Conservation (phyloP, 139 green algal genomes). For the Nannochloris sp. region DNA sequence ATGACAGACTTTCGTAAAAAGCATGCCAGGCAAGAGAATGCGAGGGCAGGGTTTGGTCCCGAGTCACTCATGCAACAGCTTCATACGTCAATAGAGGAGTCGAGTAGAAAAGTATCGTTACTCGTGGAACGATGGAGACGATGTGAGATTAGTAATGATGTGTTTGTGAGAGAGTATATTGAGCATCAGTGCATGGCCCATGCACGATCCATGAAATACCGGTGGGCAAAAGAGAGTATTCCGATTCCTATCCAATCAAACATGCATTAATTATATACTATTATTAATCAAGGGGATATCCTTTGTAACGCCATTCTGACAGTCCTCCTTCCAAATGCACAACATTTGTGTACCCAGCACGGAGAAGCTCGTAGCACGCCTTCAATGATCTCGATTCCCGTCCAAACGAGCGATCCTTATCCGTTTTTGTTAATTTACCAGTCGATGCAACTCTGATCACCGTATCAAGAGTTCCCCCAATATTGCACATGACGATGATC, state of each 20-base stretch:
- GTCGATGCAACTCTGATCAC: conserved; percentile 27
- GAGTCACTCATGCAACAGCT: neutral
- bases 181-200: conserved; percentile 36
- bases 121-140: neutral
- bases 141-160: neutral
- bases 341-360: conserved; percentile 52
- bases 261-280: neutral
- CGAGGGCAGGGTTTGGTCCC: neutral
- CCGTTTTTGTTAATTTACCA: conserved; percentile 32
- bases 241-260: conserved; percentile 10
- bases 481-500: conserved; percentile 23
- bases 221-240: conserved; percentile 43
- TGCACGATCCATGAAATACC: conserved; percentile 44
- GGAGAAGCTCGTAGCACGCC: conserved; percentile 59
- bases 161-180: conserved; percentile 26
- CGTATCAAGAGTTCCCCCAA: conserved; percentile 49
- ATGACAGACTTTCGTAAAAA: neutral
- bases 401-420: conserved; percentile 64
- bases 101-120: neutral
- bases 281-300: conserved; percentile 23
- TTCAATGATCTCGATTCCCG: conserved; percentile 66
- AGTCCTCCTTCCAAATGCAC: conserved; percentile 54
- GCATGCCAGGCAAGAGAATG: neutral
- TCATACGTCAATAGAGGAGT: neutral
- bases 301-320: conserved; percentile 39